Conservation (phyloP, 441 rosid genomes). For the Kokia cookei region DNA sequence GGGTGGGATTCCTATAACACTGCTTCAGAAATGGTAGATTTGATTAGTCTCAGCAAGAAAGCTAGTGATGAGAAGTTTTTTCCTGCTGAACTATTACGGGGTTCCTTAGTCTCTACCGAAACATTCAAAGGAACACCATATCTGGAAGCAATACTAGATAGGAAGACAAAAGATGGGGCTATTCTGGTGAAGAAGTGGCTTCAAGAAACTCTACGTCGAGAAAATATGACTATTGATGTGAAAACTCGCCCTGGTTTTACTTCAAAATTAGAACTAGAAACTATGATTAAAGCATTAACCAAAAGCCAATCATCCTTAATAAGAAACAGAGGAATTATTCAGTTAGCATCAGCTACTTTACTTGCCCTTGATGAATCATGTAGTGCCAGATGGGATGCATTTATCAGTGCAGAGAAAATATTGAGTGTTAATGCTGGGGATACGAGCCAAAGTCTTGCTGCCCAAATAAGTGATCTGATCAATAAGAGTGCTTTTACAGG, state of each 20-base stretch:
- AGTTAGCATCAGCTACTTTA: conserved; percentile 67
- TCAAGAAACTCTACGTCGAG: conserved; percentile 68
- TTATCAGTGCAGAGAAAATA: conserved; percentile 84
- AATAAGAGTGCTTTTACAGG: conserved; percentile 59
- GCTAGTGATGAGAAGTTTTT: conserved; percentile 24
- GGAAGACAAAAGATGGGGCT: conserved; percentile 80
- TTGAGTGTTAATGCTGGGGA: conserved; percentile 79
- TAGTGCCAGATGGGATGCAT: conserved; percentile 77
- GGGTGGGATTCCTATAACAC: conserved; percentile 62
- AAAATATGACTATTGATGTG: conserved; percentile 47
- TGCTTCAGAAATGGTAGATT: conserved; percentile 27
- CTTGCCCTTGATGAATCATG: conserved; percentile 61
- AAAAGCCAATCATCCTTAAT: conserved; percentile 55
- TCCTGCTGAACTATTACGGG: conserved; percentile 43
- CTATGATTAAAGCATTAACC: conserved; percentile 60
- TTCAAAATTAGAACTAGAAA: conserved; percentile 56
- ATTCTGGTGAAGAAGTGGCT: conserved; percentile 90
- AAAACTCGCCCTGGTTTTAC: conserved; percentile 68
- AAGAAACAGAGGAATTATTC: conserved; percentile 81
- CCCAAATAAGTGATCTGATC: conserved; percentile 86
- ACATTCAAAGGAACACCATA: conserved; percentile 75
- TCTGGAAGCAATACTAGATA: conserved; percentile 80
- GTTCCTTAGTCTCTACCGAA: conserved; percentile 71
- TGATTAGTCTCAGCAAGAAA: conserved; percentile 27
- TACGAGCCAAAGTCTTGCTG: conserved; percentile 85